A percentile compares a stretch with the other conserved stretches of the same genome.
These are phyloP conservation scores for carrot (Daucus carota) DNA, from an alignment of 129 eudicot genomes.

Conservation along the genomic window DH1_v3.0 NC_030384.2:50081001-50081500, in stretches of 20 bases:
- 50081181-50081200: not conserved
- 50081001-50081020: not conserved
- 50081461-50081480: conserved; percentile 69
- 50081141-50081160: conserved; percentile 40
- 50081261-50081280: conserved; percentile 39
- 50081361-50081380: conserved; percentile 52
- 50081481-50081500: conserved; percentile 87
- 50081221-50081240: not conserved
- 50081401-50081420: conserved; percentile 53
- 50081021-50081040: not conserved
- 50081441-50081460: conserved; percentile 78
- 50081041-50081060: conserved; percentile 7
- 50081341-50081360: conserved; percentile 56
- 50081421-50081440: conserved; percentile 74
- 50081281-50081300: conserved; percentile 68
- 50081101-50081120: conserved; percentile 29
- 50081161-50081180: too few species aligned
- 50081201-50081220: not conserved
- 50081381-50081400: conserved; percentile 48
- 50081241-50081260: not conserved
- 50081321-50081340: conserved; percentile 50
- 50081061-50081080: conserved; percentile 25
- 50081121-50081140: conserved; percentile 37
- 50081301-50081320: conserved; percentile 66
- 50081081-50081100: conserved; percentile 48